These are phyloP conservation scores for Leishmania tarentolae DNA, from an alignment of 208 protist species.

Conservation along the genomic window DNA sequence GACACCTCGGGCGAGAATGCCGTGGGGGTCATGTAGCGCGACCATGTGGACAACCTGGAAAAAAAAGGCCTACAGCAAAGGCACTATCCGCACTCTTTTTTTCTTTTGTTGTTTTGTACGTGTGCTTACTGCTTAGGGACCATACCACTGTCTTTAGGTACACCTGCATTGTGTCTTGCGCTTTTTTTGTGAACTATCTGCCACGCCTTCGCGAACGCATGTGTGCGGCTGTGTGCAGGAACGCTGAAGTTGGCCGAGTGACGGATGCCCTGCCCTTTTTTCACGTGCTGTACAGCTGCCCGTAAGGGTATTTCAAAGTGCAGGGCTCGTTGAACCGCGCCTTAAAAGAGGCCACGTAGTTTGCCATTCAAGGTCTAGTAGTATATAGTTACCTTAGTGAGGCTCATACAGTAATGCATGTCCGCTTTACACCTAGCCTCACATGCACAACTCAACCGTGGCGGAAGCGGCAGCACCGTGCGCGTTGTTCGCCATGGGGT, in stretches of 20 bases:
- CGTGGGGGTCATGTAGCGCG: too few species aligned
- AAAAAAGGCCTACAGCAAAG: too few species aligned
- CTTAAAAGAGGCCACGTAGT: not conserved
- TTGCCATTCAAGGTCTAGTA: not conserved
- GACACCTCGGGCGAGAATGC: too few species aligned
- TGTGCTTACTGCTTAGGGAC: too few species aligned
- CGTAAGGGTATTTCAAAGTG: not conserved
- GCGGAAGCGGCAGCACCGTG: not conserved
- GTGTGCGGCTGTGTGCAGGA: not conserved
- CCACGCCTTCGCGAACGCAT: not conserved
- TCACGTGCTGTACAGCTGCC: not conserved
- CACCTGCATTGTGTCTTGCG: not conserved
- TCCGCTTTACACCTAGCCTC: not conserved
- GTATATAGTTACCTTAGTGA: not conserved
- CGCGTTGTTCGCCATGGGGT: not conserved
- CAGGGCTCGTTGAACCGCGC: not conserved
- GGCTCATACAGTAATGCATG: not conserved
- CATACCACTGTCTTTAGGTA: not conserved
- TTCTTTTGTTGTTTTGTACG: too few species aligned
- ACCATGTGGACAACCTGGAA: too few species aligned
- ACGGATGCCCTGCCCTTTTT: not conserved
- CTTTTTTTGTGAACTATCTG: slow-evolving; percentile 14
- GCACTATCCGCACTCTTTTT: too few species aligned
- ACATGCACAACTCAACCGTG: not conserved
- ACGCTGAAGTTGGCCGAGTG: not conserved